Percentiles rank a stretch among this genome's conserved stretches.
These are phyloP conservation scores for Akanthomyces uredinophilus DNA, from an alignment of 2,329 filamentous ascomycete species.

Conservation along the genomic window DNA sequence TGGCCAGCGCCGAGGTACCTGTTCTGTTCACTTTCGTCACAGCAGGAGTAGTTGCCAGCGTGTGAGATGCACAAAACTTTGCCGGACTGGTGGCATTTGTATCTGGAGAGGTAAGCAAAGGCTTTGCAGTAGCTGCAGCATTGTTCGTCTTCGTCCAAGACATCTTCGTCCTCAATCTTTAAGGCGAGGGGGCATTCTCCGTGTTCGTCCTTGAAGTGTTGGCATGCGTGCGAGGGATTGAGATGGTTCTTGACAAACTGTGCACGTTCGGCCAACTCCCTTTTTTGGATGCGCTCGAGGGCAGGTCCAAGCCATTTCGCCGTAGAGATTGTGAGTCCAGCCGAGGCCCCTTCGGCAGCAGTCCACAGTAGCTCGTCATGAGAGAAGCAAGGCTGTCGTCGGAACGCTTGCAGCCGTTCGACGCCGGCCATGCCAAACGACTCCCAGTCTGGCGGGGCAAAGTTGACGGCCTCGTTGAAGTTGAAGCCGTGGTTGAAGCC, in stretches of 20 bases:
- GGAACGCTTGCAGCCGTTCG: slow-evolving; percentile 77
- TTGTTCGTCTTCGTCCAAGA: slow-evolving; percentile 87
- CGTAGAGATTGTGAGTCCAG: slow-evolving; percentile 69
- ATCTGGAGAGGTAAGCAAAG: slow-evolving; percentile 86
- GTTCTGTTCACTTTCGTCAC: slow-evolving; percentile 60
- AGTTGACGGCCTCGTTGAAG: slow-evolving; percentile 98
- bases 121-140: slow-evolving; percentile 92
- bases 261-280: slow-evolving; percentile 65
- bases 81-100: slow-evolving; percentile 74
- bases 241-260: slow-evolving; percentile 64
- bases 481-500: slow-evolving; percentile 99
- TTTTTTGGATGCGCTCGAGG: slow-evolving; percentile 68
- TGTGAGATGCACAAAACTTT: slow-evolving; percentile 81
- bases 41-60: slow-evolving; percentile 76
- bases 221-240: slow-evolving; percentile 50
- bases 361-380: slow-evolving; percentile 93
- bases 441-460: slow-evolving; percentile 93
- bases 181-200: slow-evolving; percentile 56
- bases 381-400: slow-evolving; percentile 91
- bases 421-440: slow-evolving; percentile 84
- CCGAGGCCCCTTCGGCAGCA: slow-evolving; percentile 72
- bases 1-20: slow-evolving; percentile 68
- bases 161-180: slow-evolving; percentile 64
- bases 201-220: slow-evolving; percentile 35
- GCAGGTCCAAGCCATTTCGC: slow-evolving; percentile 94